A percentile compares a stretch with the other conserved stretches of the same genome.
phyloP scores from a whole-genome alignment of 2,329 filamentous ascomycete genomes.

The Fusarium nisikadoi region DNA sequence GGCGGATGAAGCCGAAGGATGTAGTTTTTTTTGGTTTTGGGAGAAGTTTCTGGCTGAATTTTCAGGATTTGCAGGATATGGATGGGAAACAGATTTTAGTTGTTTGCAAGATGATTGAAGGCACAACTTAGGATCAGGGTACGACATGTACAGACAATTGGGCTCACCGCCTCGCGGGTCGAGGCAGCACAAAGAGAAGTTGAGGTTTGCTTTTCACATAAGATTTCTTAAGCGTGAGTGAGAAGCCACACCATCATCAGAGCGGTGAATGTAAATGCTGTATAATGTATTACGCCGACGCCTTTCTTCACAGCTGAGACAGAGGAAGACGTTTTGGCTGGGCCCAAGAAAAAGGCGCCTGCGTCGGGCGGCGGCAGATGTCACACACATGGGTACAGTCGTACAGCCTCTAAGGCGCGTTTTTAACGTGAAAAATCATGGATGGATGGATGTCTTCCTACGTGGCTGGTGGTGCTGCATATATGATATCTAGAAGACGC shows the following conservation, averaged over 20 bases:
- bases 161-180: constrained; percentile 33
- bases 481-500: constrained; percentile 7
- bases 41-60: constrained; percentile 18
- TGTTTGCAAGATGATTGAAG: constrained; percentile 33
- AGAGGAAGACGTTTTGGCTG: background rate
- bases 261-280: constrained; percentile 33
- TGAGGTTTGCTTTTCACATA: background rate
- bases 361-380: constrained; percentile 8
- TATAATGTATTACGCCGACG: constrained; percentile 28
- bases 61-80: constrained; percentile 36
- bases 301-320: constrained; percentile 11
- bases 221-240: background rate
- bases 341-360: constrained; percentile 24
- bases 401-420: constrained; percentile 1
- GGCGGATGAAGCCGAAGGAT: constrained; percentile 6
- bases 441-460: constrained; percentile 4
- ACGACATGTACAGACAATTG: constrained; percentile 33
- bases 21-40: constrained; percentile 24
- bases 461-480: constrained; percentile 31
- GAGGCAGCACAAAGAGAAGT: constrained; percentile 34
- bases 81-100: constrained; percentile 24
- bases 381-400: constrained; percentile 4
- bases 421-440: constrained; percentile 19
- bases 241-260: background rate
- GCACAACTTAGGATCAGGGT: constrained; percentile 25